These are phyloP conservation scores for Elsinoe perseae DNA, from an alignment of 2,329 filamentous ascomycete species.

Conservation along the genomic window DNA sequence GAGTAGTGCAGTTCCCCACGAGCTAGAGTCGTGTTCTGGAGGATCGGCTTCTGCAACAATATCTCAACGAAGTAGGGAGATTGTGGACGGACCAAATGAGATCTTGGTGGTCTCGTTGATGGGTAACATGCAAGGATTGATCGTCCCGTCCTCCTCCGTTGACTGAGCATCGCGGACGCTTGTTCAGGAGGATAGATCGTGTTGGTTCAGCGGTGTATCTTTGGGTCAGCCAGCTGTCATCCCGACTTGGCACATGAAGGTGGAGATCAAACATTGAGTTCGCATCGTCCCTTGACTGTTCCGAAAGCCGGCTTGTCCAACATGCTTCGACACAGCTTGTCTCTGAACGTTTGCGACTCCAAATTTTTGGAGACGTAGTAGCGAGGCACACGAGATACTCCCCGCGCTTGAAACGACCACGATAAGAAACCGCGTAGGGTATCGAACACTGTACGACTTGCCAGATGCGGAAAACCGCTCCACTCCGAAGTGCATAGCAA, in stretches of 20 bases:
- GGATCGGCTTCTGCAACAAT: constrained; percentile 2
- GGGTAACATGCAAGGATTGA: background rate
- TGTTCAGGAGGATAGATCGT: background rate
- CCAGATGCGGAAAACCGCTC: background rate
- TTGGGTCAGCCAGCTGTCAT: constrained; percentile 1
- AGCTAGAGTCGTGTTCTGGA: background rate
- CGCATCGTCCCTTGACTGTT: background rate
- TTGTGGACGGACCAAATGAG: background rate
- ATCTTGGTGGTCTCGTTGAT: background rate
- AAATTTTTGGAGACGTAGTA: no score
- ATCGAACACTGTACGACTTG: background rate
- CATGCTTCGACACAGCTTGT: background rate
- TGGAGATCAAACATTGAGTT: background rate
- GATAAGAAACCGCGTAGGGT: background rate
- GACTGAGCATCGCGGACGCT: background rate
- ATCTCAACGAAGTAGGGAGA: background rate
- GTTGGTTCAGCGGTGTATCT: background rate
- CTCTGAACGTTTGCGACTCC: background rate
- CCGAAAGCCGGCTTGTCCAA: background rate
- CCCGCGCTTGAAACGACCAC: background rate
- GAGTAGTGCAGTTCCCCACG: background rate
- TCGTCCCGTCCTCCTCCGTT: constrained; percentile 10
- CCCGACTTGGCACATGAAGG: constrained; percentile 9
- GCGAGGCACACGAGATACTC: no score
- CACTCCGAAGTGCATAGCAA: background rate